These are phyloP conservation scores for Hyaloscypha bicolor DNA, from an alignment of 495 filamentous ascomycete species.

Conservation along the genomic window DNA sequence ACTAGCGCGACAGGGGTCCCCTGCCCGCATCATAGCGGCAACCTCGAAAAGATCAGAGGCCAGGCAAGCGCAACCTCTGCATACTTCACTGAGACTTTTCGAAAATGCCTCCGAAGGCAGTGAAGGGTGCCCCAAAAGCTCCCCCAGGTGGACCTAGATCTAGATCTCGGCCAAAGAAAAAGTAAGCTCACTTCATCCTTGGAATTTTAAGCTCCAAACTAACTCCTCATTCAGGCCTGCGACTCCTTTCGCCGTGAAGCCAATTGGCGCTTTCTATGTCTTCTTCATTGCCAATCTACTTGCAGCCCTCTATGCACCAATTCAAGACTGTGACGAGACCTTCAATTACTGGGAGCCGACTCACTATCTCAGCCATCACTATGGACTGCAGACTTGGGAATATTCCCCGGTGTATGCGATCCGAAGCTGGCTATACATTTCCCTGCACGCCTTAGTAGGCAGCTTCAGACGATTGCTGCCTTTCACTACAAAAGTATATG, in stretches of 20 bases:
- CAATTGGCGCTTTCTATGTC: constrained; percentile 75
- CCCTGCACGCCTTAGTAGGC: constrained; percentile 75
- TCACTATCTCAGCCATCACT: constrained; percentile 91
- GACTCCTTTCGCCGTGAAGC: constrained; percentile 65
- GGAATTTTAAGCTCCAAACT: not conserved
- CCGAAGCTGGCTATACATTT: constrained; percentile 92
- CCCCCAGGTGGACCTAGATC: not conserved
- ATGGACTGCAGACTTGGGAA: constrained; percentile 97
- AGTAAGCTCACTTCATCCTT: constrained; percentile 15
- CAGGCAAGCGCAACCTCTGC: not conserved
- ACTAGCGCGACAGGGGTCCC: constrained; percentile 1
- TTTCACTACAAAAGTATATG: constrained; percentile 51
- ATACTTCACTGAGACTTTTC: not conserved
- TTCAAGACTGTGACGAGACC: constrained; percentile 98
- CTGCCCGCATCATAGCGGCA: not conserved
- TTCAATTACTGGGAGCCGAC: constrained; percentile 99
- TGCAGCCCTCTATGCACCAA: constrained; percentile 83
- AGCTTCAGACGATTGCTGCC: constrained; percentile 66
- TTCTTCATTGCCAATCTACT: constrained; percentile 72
- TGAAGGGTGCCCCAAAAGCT: constrained; percentile 21
- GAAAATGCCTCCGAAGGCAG: constrained; percentile 40
- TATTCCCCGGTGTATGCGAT: constrained; percentile 96
- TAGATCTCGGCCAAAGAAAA: constrained; percentile 20
- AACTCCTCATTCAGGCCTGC: constrained; percentile 36
- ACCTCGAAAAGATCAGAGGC: not conserved